Percentiles rank a stretch among this genome's conserved stretches.
Conservation (phyloP, 257 asterid genomes). For the Gentiana straminea region DNA sequence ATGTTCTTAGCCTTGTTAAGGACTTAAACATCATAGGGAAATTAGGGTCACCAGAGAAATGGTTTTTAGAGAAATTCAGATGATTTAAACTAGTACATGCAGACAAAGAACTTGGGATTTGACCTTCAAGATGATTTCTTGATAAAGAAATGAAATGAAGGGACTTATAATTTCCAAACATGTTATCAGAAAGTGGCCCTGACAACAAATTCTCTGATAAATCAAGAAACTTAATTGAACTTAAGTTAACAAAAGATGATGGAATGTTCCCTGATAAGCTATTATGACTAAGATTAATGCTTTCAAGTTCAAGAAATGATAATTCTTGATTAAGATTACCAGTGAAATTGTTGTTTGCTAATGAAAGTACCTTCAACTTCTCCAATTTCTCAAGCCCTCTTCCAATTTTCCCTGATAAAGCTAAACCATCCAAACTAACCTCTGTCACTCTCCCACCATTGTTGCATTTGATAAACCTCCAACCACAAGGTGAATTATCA, state of each 20-base stretch:
- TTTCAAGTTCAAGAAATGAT: slow-evolving; percentile 34
- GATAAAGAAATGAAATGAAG: slow-evolving; percentile 53
- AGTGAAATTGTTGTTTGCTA: slow-evolving; percentile 59
- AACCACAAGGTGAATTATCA: slow-evolving; percentile 72
- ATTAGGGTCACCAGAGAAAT: slow-evolving; percentile 51
- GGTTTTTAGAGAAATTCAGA: slow-evolving; percentile 53
- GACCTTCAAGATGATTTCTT: slow-evolving; percentile 49
- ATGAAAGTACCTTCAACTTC: slow-evolving; percentile 45
- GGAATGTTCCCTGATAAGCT: slow-evolving; percentile 50
- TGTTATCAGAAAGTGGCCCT: slow-evolving; percentile 42
- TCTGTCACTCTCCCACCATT: slow-evolving; percentile 42
- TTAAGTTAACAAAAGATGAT: slow-evolving; percentile 21
- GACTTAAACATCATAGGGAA: slow-evolving; percentile 38
- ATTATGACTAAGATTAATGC: slow-evolving; percentile 59
- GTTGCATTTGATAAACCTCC: slow-evolving; percentile 61
- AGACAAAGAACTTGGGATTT: slow-evolving; percentile 35
- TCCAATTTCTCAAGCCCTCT: slow-evolving; percentile 64
- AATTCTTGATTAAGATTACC: slow-evolving; percentile 45
- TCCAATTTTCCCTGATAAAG: slow-evolving; percentile 69
- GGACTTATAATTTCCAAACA: slow-evolving; percentile 30
- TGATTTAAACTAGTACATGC: slow-evolving; percentile 49
- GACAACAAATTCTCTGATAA: slow-evolving; percentile 52
- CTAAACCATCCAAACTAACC: slow-evolving; percentile 42
- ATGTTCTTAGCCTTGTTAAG: slow-evolving; percentile 48
- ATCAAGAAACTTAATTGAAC: slow-evolving; percentile 62